Conservation (phyloP, 208 protist species). For the Novymonas esmeraldas region DNA sequence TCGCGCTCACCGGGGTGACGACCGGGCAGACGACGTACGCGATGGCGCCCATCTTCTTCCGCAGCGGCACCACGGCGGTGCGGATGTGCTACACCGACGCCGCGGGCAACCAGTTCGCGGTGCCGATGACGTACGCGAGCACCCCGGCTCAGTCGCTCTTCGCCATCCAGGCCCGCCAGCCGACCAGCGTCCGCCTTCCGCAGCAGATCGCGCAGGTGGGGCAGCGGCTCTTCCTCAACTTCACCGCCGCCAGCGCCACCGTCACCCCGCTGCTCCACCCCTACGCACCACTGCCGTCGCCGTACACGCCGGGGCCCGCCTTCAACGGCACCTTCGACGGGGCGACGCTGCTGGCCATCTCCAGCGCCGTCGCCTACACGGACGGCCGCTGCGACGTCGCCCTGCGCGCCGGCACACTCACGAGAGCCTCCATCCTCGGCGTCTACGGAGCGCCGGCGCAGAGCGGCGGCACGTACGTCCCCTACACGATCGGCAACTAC, state of each 20-base stretch:
- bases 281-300: constrained; percentile 47
- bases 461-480: constrained; percentile 18
- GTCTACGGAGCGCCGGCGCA: constrained; percentile 42
- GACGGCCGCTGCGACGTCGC: constrained; percentile 70
- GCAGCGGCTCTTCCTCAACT: constrained; percentile 68
- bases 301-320: constrained; percentile 51
- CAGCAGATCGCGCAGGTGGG: constrained; percentile 52
- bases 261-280: constrained; percentile 37
- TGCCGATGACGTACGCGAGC: constrained; percentile 52
- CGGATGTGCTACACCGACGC: constrained; percentile 85
- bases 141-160: constrained; percentile 38
- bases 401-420: constrained; percentile 27
- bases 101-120: constrained; percentile 77
- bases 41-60: constrained; percentile 63
- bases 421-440: constrained; percentile 26
- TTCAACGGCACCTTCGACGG: constrained; percentile 80
- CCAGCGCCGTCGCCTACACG: constrained; percentile 40
- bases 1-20: constrained; percentile 27
- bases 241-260: constrained; percentile 26
- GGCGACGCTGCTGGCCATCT: constrained; percentile 39
- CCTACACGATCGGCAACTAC: constrained; percentile 67
- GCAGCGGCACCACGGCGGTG: constrained; percentile 49
- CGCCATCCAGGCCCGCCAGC: constrained; percentile 47
- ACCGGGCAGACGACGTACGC: constrained; percentile 29
- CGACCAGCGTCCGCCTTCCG: constrained; percentile 21